Base-by-base conservation (phyloP, 306 rosid species). In the Begonia loranthoides region DNA sequence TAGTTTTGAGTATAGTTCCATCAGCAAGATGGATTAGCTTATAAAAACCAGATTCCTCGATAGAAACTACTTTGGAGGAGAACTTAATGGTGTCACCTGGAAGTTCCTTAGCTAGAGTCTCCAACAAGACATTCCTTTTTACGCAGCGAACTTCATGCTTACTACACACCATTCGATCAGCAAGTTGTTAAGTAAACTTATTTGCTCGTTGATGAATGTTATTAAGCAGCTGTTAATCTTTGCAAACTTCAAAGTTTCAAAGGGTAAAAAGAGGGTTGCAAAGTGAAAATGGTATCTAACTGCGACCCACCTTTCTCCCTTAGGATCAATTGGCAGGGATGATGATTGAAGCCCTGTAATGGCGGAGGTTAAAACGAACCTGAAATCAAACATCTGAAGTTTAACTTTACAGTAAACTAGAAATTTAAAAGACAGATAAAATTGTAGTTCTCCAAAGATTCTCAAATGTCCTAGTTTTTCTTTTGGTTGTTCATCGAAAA, bases 1-100 rank as follows among this genome's bases (percentile, higher is more conserved):
- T 84, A 14, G 87, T 73, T 66, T 71, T 77, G 48, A 84, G 60
- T 56, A 64, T 44, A 5, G 77, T 69, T 57, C 82, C 89, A 68
- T 88, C 89, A 48, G 63, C 60, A 55, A 88, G 89, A 75, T 79
- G 93, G 6, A 88, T 13, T 24, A 77, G 67, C 70, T 84, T 88
- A 46, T 36, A 57, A 54, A 65, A 67, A 19, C 76, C 78, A 34
- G 74, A 73, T 62, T 84, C 76, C 41, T 88, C 78, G 41, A 88
- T 73, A 21, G 80, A 71, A 65, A 79, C 87, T 15, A 81, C 80
- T 62, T 77, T 84, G 53, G 97, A 84, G 16, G 72, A 61, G 80
- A 22, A 81, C 40, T 84, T 79, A 21, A 84, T 75, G 68, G 82
- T 71, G 15, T 68, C 88, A 48, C 62, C 67, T 10, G 93, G 93